These are phyloP conservation scores for Suillus fuscotomentosus DNA, from an alignment of 768 basidiomycete species.

Conservation along the genomic window DNA sequence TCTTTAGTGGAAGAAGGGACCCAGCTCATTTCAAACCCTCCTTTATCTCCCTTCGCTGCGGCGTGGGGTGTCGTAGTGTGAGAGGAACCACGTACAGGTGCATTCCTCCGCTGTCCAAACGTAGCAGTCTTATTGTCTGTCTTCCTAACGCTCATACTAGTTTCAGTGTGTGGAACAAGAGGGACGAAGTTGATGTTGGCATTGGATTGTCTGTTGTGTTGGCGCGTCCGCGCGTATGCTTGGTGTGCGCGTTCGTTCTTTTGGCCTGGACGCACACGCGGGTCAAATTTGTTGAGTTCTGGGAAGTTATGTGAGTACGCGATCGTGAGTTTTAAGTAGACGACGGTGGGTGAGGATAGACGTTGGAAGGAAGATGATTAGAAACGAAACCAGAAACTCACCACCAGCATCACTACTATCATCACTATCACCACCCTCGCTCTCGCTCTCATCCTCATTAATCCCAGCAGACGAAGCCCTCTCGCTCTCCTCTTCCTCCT, in stretches of 20 bases:
- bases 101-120: constrained; percentile 59
- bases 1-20: constrained; percentile 43
- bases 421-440: constrained; percentile 33
- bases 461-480: constrained; percentile 59
- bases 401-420: constrained; percentile 62
- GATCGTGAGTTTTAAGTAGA: constrained; percentile 8
- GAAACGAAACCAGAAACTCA: constrained; percentile 22
- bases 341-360: not conserved
- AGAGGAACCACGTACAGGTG: constrained; percentile 30
- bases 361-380: not conserved
- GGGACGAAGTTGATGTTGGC: constrained; percentile 66
- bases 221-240: constrained; percentile 41
- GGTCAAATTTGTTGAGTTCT: constrained; percentile 60
- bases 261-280: constrained; percentile 48
- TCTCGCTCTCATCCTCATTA: constrained; percentile 40
- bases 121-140: constrained; percentile 51
- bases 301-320: constrained; percentile 4
- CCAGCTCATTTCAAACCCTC: constrained; percentile 85
- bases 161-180: constrained; percentile 45
- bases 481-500: constrained; percentile 88
- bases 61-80: constrained; percentile 8
- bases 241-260: constrained; percentile 46
- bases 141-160: constrained; percentile 19
- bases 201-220: constrained; percentile 37
- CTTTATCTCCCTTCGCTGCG: constrained; percentile 31